Percentiles rank a stretch among this genome's conserved stretches.
Conservation (phyloP, 306 rosid species). For the Cucumis hystrix region DNA sequence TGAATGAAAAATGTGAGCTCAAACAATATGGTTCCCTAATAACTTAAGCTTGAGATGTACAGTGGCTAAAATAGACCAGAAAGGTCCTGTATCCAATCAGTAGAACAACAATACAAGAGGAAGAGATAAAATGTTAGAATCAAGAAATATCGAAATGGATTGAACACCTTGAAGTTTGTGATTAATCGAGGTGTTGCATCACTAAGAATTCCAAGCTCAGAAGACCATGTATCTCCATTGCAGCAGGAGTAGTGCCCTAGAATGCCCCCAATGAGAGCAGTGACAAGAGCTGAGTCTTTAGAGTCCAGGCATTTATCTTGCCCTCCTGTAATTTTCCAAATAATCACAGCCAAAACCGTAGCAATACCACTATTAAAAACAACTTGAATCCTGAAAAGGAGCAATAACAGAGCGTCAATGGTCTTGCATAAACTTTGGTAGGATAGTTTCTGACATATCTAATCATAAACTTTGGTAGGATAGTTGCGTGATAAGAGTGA, state of each 20-base stretch:
- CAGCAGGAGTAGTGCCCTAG: slow-evolving; percentile 87
- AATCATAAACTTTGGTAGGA: neutral
- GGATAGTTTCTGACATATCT: neutral
- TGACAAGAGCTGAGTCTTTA: slow-evolving; percentile 43
- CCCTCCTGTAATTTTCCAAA: slow-evolving; percentile 46
- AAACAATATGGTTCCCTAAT: neutral
- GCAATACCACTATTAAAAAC: slow-evolving; percentile 67
- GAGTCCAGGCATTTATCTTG: slow-evolving; percentile 62
- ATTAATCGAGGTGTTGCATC: slow-evolving; percentile 67
- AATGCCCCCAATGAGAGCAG: slow-evolving; percentile 69
- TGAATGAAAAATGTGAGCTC: neutral
- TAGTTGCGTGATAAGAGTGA: neutral
- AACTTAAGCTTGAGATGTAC: neutral
- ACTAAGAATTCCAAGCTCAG: slow-evolving; percentile 85
- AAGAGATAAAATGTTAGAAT: slow-evolving; percentile 3
- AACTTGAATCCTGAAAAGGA: slow-evolving; percentile 66
- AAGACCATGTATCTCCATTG: slow-evolving; percentile 97
- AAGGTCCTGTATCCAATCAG: neutral
- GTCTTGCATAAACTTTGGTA: neutral
- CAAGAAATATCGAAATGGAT: neutral
- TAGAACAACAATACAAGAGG: neutral
- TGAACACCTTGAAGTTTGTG: slow-evolving; percentile 68
- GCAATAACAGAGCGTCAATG: neutral
- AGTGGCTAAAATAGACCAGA: slow-evolving; percentile 1
- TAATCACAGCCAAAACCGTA: slow-evolving; percentile 36